phyloP scores from a whole-genome alignment of 345 rosid genomes.

The Sonneratia caseolaris region DNA sequence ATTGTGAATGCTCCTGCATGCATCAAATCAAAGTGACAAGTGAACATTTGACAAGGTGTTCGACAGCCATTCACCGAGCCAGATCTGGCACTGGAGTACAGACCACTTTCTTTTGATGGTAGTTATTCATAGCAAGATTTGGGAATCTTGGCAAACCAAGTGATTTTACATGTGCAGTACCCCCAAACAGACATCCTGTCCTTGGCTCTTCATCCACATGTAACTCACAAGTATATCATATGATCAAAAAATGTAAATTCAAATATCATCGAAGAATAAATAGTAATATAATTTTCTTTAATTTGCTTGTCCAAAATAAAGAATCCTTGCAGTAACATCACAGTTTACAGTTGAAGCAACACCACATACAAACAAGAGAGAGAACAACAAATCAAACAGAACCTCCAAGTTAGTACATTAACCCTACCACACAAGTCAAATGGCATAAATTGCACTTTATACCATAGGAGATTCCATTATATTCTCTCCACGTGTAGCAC shows the following conservation, averaged over 20 bases:
- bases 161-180: neutral
- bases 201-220: neutral
- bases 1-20: neutral
- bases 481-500: neutral
- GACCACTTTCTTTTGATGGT: no score
- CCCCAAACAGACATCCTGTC: neutral
- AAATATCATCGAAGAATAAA: no score
- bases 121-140: no score
- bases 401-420: neutral
- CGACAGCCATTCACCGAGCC: no score
- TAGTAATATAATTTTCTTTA: neutral
- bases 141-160: no score
- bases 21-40: neutral
- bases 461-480: neutral
- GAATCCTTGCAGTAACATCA: neutral
- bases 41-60: no score
- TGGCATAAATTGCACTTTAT: neutral
- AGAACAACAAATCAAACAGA: neutral
- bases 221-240: neutral
- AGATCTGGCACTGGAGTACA: no score
- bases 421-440: neutral
- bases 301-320: neutral
- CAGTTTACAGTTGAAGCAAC: neutral
- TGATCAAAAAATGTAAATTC: neutral
- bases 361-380: neutral